Base-by-base conservation (phyloP, 805 yeast genomes). In the Nakazawaea sp. region DNA sequence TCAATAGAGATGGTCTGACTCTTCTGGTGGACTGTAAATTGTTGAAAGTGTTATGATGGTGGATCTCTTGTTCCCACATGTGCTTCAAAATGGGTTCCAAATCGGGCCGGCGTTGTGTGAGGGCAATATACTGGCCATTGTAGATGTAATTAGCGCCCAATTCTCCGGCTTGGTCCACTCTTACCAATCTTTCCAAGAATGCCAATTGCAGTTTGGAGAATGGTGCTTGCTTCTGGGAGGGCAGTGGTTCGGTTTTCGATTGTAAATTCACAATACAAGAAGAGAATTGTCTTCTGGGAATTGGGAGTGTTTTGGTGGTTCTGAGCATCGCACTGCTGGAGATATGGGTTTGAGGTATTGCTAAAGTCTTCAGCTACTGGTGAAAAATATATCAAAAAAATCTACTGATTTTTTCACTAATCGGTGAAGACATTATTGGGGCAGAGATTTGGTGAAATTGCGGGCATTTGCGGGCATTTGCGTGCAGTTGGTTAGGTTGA, bases 151-250 rank as follows among this genome's bases (percentile, higher is more conserved):
- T 79, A 1, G 98, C 98, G 3, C 97, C 98, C 10, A 92, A 71
- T 56, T 92, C 98, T 28, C 98, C 98, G 2, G 98, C 97, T 59
- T 92, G 98, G 55, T 92, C 97, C 6, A 92, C 98, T 35, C 98
- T 69, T 27, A 92, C 75, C 0, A 76, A 78, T 36, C 90, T 59
- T 38, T 83, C 87, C 18, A 84, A 63, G 45, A 70, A 84, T 0
- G 89, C 89, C 41, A 63, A 62, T 50, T 83, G 92, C 0, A 85
- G 83, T 30, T 55, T 52, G 13, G 42, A 39, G 12, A 39, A 27
- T 10, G 32, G 16, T 11, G 32, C 15, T 18, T 11, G 32, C 5
- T 10, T 6, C n/a, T 7, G n/a, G 16, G n/a, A 12, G 13, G 28
- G 28, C 8, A 12, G 8, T 23, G 26, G 26, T 9, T 8, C 12